phyloP scores from a whole-genome alignment of 2,329 filamentous ascomycete species.

The Ophiocordyceps camponoti-floridani region DNA sequence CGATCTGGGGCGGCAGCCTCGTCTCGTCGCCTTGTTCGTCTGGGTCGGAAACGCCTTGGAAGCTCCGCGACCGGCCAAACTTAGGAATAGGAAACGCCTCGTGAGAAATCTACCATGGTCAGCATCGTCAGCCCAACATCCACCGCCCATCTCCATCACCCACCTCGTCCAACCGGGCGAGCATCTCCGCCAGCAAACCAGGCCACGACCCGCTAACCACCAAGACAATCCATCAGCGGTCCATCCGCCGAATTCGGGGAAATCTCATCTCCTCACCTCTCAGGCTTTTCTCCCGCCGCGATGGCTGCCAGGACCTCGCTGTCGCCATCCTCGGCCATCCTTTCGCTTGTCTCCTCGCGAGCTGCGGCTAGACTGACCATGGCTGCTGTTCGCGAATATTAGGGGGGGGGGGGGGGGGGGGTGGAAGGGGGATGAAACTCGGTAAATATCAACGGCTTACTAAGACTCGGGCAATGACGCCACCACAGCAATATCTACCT shows the following conservation, averaged over 20 bases:
- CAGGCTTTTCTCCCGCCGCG: conserved; percentile 32
- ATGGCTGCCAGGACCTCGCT: conserved; percentile 29
- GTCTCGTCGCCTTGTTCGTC: background rate
- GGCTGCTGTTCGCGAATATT: no score
- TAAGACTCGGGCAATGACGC: background rate
- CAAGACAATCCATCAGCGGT: no score
- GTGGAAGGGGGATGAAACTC: no score
- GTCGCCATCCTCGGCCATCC: conserved; percentile 35
- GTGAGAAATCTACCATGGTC: conserved; percentile 44
- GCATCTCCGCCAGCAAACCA: conserved; percentile 42
- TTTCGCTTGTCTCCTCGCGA: no score
- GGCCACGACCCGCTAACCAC: conserved; percentile 56
- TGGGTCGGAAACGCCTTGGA: no score
- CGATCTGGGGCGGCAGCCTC: conserved; percentile 44
- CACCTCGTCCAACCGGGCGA: conserved; percentile 51
- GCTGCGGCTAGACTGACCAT: no score
- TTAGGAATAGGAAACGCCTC: conserved; percentile 58
- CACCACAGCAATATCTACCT: background rate
- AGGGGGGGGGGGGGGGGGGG: no score
- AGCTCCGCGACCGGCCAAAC: conserved; percentile 13
- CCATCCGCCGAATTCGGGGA: background rate
- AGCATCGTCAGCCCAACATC: no score
- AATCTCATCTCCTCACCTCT: conserved; percentile 27
- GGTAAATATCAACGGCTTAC: no score
- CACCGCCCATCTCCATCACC: no score